Evolutionary conservation across 768 basidiomycete genomes (phyloP).

Genomic region (Austroboletus eburneus): DNA sequence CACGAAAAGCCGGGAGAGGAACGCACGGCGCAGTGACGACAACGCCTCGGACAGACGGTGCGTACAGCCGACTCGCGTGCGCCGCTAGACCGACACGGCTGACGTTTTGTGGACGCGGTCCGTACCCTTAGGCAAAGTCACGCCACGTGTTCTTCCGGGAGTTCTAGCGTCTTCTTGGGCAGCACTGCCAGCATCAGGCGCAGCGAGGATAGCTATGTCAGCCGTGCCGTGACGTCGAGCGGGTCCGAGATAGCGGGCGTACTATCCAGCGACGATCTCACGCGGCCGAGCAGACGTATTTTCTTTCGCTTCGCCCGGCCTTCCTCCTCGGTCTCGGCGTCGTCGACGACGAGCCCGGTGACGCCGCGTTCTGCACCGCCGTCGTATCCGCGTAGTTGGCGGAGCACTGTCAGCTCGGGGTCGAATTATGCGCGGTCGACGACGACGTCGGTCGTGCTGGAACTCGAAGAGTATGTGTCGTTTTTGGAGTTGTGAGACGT

Average conservation of each 20-base stretch:
- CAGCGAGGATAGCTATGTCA: slow-evolving; percentile 1
- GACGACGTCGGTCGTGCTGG: slow-evolving; percentile 3
- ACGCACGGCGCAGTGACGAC: background rate
- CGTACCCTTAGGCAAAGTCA: slow-evolving; percentile 7
- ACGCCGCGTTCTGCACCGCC: background rate
- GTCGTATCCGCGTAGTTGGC: background rate
- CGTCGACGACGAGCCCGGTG: background rate
- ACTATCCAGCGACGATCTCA: background rate
- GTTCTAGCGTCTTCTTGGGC: slow-evolving; percentile 5
- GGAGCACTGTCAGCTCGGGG: background rate
- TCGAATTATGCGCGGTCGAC: background rate
- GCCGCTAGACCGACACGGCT: no score
- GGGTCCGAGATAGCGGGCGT: slow-evolving; percentile 2
- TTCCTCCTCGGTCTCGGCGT: no score
- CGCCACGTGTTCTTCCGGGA: slow-evolving; percentile 11
- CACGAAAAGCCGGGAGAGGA: slow-evolving; percentile 11
- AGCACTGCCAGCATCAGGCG: background rate
- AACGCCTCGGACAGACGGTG: slow-evolving; percentile 15
- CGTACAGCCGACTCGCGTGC: no score
- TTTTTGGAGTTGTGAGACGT: slow-evolving; percentile 23
- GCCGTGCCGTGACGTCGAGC: slow-evolving; percentile 1
- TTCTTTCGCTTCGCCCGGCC: no score
- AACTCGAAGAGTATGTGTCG: slow-evolving; percentile 22
- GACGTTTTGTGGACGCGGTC: background rate
- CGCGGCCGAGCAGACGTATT: no score